A percentile compares a stretch with the other conserved stretches of the same genome.
Evolutionary conservation across 768 basidiomycete genomes (phyloP).

Genomic region (Termitomyces sp.): DNA sequence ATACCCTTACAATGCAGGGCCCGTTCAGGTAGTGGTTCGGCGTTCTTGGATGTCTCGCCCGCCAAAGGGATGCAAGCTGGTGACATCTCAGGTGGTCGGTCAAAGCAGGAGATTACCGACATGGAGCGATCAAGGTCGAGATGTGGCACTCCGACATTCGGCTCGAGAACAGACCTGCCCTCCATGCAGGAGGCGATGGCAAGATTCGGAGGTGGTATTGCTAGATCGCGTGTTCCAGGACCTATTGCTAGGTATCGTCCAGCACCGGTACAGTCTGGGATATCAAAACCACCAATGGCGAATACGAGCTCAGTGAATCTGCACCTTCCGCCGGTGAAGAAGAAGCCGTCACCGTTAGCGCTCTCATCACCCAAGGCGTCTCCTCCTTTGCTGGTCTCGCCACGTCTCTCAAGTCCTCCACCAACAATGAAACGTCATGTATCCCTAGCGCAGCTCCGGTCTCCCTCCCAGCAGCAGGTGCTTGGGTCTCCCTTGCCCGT

Average conservation of each 20-base stretch:
- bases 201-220: constrained; percentile 28
- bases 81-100: constrained; percentile 6
- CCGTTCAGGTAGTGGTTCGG: constrained; percentile 18
- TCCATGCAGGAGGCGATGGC: constrained; percentile 40
- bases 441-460: constrained; percentile 19
- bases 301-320: constrained; percentile 10
- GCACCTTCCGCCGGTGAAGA: constrained; percentile 15
- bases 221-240: constrained; percentile 8
- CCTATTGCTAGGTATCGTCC: constrained; percentile 4
- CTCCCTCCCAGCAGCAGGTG: constrained; percentile 12
- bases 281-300: constrained; percentile 19
- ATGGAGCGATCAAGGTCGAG: constrained; percentile 44
- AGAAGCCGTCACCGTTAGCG: constrained; percentile 30
- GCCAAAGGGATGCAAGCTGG: neutral
- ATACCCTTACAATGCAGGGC: constrained; percentile 34
- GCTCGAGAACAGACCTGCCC: constrained; percentile 44
- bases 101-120: constrained; percentile 24
- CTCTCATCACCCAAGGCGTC: constrained; percentile 17
- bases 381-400: constrained; percentile 9
- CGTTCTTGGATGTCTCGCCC: constrained; percentile 18
- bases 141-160: constrained; percentile 60
- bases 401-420: constrained; percentile 11
- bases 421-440: constrained; percentile 17
- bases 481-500: constrained; percentile 11
- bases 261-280: constrained; percentile 3